Base-by-base conservation (phyloP, 306 rosid species). In the Pterocarpus santalinus region DNA sequence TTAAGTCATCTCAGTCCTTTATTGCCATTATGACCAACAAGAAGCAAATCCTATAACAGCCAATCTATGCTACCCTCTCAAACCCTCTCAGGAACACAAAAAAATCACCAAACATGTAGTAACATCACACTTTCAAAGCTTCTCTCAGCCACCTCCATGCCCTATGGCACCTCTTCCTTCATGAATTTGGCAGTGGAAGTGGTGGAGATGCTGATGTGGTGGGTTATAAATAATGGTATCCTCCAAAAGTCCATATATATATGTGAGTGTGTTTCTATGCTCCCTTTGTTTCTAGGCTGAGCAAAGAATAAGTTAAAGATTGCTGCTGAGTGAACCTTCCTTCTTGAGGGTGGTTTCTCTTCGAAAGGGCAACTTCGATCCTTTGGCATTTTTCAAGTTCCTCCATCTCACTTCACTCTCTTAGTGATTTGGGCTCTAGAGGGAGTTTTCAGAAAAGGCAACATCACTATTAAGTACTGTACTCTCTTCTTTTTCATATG, bases 311-410 rank as follows among this genome's bases (percentile, higher is more conserved):
- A 82, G 63, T 79, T 76, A 75, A 66, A 73, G 75, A 67, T 65
- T 53, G 80, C 49, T 78, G 69, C 53, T 17, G 56, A 78, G 74
- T 75, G 89, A 83, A 87, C 65, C 81, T 65, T 71, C 49, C 84
- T 85, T 77, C 67, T 79, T 62, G 67, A 72, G 32, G 88, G 83
- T 43, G 75, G 80, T 79, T 86, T 87, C 90, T 89, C 82, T 85
- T 80, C 79, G 77, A 70, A 75, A 90, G 99, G 99, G 97, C 99
- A 96, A 93, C 97, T 89, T 88, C 94, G 52, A 89, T 87, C 92
- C 99, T 93, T 93, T 91, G 98, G 99, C 99, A 93, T 89, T 90
- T 91, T 82, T 77, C 79, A 65, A 64, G 73, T 82, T 78, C 86
- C 88, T 57, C 71, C 43, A 65, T 38, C 75, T 68, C 86, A 64